Percentiles rank a stretch among this genome's conserved stretches.
phyloP scores from a whole-genome alignment of 768 basidiomycete species.

The Candolleomyces efflorescens region DNA sequence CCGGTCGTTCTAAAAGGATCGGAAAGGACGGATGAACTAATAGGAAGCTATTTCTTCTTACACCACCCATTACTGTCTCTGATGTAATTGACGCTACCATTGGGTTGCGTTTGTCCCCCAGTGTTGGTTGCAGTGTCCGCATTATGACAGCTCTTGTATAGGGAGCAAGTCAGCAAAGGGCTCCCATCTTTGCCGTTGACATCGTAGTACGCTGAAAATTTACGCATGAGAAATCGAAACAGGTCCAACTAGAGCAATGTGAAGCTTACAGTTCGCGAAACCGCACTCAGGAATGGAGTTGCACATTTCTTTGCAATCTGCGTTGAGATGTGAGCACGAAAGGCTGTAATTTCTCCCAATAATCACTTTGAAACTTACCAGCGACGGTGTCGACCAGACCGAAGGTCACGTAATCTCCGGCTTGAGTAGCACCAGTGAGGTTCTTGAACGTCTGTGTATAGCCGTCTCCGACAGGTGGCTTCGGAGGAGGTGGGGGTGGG shows the following conservation, averaged over 20 bases:
- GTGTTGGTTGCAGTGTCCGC: constrained; percentile 33
- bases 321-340: not conserved
- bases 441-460: constrained; percentile 37
- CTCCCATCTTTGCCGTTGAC: constrained; percentile 44
- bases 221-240: not conserved
- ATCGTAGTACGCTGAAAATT: constrained; percentile 36
- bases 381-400: constrained; percentile 40
- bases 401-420: constrained; percentile 36
- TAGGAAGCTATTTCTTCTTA: constrained; percentile 18
- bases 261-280: constrained; percentile 38
- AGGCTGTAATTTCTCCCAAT: not conserved
- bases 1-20: not conserved
- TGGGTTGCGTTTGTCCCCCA: constrained; percentile 40
- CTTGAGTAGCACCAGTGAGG: constrained; percentile 40
- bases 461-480: constrained; percentile 17
- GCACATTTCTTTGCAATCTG: constrained; percentile 45
- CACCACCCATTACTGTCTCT: constrained; percentile 38
- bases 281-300: constrained; percentile 32
- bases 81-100: constrained; percentile 38
- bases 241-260: not conserved
- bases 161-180: constrained; percentile 38
- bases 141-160: constrained; percentile 35
- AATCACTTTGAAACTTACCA: constrained; percentile 20
- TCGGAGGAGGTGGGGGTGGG: constrained; percentile 14
- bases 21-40: not conserved